phyloP scores from a whole-genome alignment of 108 stramenopile genomes.

The Hondaea fermentalgiana region DNA sequence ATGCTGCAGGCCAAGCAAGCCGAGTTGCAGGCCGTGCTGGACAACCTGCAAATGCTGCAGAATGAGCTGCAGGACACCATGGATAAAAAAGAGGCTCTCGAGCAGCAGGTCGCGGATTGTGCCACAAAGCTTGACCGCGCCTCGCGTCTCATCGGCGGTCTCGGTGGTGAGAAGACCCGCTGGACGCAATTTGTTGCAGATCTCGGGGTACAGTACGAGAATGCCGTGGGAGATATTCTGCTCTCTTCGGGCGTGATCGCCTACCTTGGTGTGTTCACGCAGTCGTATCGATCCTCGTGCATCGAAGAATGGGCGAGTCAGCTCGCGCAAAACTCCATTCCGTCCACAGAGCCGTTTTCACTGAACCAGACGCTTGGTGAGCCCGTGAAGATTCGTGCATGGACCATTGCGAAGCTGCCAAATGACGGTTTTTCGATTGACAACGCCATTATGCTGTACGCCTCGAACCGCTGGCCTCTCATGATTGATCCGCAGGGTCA shows the following conservation, averaged over 20 bases:
- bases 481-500: slow-evolving; percentile 63
- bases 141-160: slow-evolving; percentile 48
- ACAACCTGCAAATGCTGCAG: slow-evolving; percentile 49
- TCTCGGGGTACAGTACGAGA: slow-evolving; percentile 29
- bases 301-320: slow-evolving; percentile 39
- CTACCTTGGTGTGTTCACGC: slow-evolving; percentile 57
- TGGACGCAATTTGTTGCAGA: slow-evolving; percentile 36
- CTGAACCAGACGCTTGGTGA: slow-evolving; percentile 24
- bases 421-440: slow-evolving; percentile 51
- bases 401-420: slow-evolving; percentile 65
- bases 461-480: slow-evolving; percentile 52
- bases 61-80: slow-evolving; percentile 25
- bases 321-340: slow-evolving; percentile 31
- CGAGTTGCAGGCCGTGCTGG: slow-evolving; percentile 44
- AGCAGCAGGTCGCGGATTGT: slow-evolving; percentile 37
- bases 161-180: slow-evolving; percentile 49
- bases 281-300: slow-evolving; percentile 40
- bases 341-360: slow-evolving; percentile 31
- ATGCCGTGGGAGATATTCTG: slow-evolving; percentile 49
- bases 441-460: slow-evolving; percentile 48
- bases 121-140: slow-evolving; percentile 52
- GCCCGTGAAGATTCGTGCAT: slow-evolving; percentile 74
- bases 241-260: slow-evolving; percentile 56
- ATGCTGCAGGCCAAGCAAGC: slow-evolving; percentile 42
- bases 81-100: slow-evolving; percentile 22